Evolutionary conservation across 2,329 filamentous ascomycete species (phyloP).

Genomic region (Monosporascus sp.): DNA sequence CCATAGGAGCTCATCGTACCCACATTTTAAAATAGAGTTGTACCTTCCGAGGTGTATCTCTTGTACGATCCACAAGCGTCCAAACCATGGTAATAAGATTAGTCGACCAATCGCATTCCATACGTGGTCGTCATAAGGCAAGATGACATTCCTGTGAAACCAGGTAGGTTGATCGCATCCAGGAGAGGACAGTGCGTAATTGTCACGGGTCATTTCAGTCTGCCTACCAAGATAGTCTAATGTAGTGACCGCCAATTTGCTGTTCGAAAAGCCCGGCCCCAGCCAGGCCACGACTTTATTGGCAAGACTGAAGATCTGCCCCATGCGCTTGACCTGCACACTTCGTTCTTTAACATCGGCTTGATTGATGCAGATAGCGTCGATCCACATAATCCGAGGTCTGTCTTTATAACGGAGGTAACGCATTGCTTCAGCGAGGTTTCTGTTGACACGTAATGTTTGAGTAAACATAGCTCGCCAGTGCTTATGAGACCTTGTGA

Average conservation of each 20-base stretch:
- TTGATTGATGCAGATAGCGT: conserved; percentile 8
- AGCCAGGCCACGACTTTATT: conserved; percentile 12
- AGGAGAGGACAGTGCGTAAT: neutral
- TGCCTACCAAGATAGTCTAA: conserved; percentile 6
- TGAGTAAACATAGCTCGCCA: neutral
- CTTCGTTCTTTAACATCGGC: conserved; percentile 5
- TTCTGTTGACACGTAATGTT: neutral
- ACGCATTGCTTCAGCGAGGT: conserved; percentile 9
- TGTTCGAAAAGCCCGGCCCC: conserved; percentile 4
- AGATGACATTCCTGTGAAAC: neutral
- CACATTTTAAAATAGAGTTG: conserved; percentile 9
- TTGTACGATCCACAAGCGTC: conserved; percentile 14
- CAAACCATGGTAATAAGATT: conserved; percentile 1
- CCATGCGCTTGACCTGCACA: conserved; percentile 14
- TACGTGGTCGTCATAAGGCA: conserved; percentile 2
- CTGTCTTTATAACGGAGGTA: conserved; percentile 8
- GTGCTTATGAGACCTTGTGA: neutral
- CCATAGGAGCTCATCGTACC: conserved; percentile 10
- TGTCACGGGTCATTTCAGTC: conserved; percentile 1
- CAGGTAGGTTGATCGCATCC: conserved; percentile 3
- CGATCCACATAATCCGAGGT: conserved; percentile 10
- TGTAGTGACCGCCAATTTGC: conserved; percentile 2
- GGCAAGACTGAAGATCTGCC: conserved; percentile 9
- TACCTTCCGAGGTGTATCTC: conserved; percentile 11
- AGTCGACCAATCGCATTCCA: conserved; percentile 4